Evolutionary conservation across 805 yeast species (phyloP).

Genomic region (Kazachstania africana): DNA sequence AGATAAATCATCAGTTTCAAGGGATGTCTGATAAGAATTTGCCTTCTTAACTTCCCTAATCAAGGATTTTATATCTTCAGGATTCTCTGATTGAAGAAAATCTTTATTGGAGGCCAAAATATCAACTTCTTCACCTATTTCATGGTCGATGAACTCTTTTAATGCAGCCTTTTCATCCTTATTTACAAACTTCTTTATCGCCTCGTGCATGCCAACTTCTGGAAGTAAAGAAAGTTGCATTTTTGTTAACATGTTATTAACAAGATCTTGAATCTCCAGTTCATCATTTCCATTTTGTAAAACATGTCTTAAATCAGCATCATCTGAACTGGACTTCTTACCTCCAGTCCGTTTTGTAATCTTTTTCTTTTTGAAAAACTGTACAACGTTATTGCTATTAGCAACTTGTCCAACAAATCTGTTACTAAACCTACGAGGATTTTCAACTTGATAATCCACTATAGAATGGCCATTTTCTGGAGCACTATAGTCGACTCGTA

Average conservation of each 20-base stretch:
- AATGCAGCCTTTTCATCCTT: constrained; percentile 73
- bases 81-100: constrained; percentile 28
- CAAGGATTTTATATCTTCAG: constrained; percentile 33
- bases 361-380: constrained; percentile 44
- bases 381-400: constrained; percentile 76
- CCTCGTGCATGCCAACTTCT: constrained; percentile 61
- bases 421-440: constrained; percentile 79
- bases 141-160: constrained; percentile 47
- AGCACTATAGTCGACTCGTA: constrained; percentile 81
- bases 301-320: constrained; percentile 8
- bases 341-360: constrained; percentile 6
- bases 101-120: constrained; percentile 34
- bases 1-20: constrained; percentile 5
- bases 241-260: constrained; percentile 49
- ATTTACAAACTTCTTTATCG: constrained; percentile 60
- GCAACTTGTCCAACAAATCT: constrained; percentile 86
- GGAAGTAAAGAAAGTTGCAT: constrained; percentile 61
- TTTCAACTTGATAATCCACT: constrained; percentile 76
- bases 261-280: constrained; percentile 48
- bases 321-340: constrained; percentile 4
- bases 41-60: constrained; percentile 32
- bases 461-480: constrained; percentile 10
- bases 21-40: constrained; percentile 6
- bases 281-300: constrained; percentile 25
- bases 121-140: constrained; percentile 41